Base-by-base conservation (phyloP, 2,329 filamentous ascomycete species). In the Elsinoe fawcettii region DNA sequence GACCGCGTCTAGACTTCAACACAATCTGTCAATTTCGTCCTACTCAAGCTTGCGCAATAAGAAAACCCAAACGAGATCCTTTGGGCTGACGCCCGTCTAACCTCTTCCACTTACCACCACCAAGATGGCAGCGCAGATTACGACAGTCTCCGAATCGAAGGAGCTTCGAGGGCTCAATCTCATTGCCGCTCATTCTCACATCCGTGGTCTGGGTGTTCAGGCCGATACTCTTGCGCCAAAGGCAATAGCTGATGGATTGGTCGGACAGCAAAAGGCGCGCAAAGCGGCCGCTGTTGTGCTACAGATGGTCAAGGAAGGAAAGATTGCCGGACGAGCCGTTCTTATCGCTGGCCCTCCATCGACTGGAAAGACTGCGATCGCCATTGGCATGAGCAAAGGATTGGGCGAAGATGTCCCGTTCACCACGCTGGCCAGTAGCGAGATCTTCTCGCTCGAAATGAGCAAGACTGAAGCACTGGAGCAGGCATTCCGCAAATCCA, bases 381-480 rank as follows among this genome's bases (percentile, higher is more conserved):
- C 93, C 54, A 97, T 96, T 88, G 93, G 91, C 51, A 96, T 99
- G 91, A 87, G 93, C 36, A 93, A 99, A 72, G 95, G 91, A 27
- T 82, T 99, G 55, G 93, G 92, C 46, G 75, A 90, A 51, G 93
- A 99, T 71, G 91, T 96, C 1, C 93, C 93, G 3, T 99, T 99
- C 72, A 99, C 93, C 20, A 91, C 90, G 75, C 85, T 97, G 62
- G 90, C 93, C 43, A 90, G 91, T 12, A 96, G 91, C 59, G 93
- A 99, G 73, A 96, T 99, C 67, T 99, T 96, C 77, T 96, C 91
- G 23, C 82, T 97, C 68, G 93, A 99, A 74, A 97, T 99, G 92
- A 96, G 90, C 66, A 99, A 99, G 78, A 99, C 93, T 36, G 93
- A 99, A 74, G 92, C 93, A 53, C 83, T 99, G 34, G 96, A 92